Evolutionary conservation across 306 rosid genomes (phyloP).

Genomic region (Gillenia trifoliata): DNA sequence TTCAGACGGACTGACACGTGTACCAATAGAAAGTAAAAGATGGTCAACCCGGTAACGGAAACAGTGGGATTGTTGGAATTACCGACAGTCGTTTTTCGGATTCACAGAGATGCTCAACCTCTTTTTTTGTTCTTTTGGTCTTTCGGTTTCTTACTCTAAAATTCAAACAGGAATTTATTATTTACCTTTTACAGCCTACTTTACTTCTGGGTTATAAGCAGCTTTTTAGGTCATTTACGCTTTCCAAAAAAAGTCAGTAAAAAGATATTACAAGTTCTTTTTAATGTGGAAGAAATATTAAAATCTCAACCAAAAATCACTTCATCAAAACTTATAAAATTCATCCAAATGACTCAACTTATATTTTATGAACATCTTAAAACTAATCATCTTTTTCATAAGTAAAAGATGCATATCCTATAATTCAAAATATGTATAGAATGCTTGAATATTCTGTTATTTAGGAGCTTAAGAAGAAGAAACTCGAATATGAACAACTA

Average conservation of each 20-base stretch:
- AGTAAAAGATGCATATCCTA: too few relatives aligned
- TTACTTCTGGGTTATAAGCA: background rate
- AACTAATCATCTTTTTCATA: too few relatives aligned
- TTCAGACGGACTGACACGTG: slow-evolving; percentile 1
- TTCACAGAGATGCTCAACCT: background rate
- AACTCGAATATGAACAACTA: too few relatives aligned
- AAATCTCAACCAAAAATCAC: too few relatives aligned
- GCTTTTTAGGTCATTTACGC: background rate
- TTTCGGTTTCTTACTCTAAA: background rate
- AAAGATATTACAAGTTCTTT: background rate
- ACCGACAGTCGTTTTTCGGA: background rate
- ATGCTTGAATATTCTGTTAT: too few relatives aligned
- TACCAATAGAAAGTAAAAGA: background rate
- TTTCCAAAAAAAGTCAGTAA: background rate
- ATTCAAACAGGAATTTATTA: background rate
- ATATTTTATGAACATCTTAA: background rate
- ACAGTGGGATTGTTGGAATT: background rate
- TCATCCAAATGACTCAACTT: background rate
- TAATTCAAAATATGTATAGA: too few relatives aligned
- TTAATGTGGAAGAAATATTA: too few relatives aligned
- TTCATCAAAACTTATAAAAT: background rate
- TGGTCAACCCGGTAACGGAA: slow-evolving; percentile 7
- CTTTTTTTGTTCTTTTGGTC: background rate
- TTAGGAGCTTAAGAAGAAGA: background rate
- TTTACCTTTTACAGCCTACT: background rate